Evolutionary conservation across 23 red algal genomes (phyloP).

Genomic region (Gracilaria domingensis): DNA sequence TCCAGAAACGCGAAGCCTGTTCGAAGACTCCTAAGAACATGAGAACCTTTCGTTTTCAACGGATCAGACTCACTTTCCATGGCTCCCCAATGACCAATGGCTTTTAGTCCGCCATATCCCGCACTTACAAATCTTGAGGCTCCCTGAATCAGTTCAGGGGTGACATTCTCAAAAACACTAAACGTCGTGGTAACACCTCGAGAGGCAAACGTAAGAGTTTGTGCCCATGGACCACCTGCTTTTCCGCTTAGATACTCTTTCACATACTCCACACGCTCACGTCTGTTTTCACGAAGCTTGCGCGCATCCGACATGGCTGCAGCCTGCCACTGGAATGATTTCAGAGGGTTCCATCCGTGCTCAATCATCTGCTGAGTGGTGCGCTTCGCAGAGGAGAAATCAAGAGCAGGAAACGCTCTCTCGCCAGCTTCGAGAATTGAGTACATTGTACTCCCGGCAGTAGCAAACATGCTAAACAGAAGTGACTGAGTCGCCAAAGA

Average conservation of each 20-base stretch:
- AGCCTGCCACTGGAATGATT: slow-evolving; percentile 15
- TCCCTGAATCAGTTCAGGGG: slow-evolving; percentile 2
- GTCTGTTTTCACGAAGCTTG: not conserved
- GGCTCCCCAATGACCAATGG: not conserved
- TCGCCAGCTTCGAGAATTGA: not conserved
- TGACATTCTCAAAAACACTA: not conserved
- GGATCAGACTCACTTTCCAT: not conserved
- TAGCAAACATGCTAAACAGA: not conserved
- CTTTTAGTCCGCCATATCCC: slow-evolving; percentile 16
- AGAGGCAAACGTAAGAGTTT: slow-evolving; percentile 21
- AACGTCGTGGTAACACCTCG: slow-evolving; percentile 14
- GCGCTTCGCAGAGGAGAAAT: not conserved
- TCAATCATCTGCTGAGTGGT: not conserved
- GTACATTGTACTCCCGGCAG: slow-evolving; percentile 9
- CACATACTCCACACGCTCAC: slow-evolving; percentile 4
- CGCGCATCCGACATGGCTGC: not conserved
- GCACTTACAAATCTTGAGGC: slow-evolving; percentile 7
- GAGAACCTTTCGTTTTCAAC: not conserved
- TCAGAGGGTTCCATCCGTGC: slow-evolving; percentile 10
- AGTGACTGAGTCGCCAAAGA: slow-evolving; percentile 6
- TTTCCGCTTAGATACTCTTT: slow-evolving; percentile 20
- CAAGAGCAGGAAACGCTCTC: slow-evolving; percentile 6
- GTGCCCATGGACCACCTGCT: not conserved
- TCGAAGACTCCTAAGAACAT: too few relatives aligned
- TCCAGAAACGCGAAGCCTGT: not conserved